phyloP scores from a whole-genome alignment of 2,329 filamentous ascomycete genomes.

The Emergomyces pasteurianus region DNA sequence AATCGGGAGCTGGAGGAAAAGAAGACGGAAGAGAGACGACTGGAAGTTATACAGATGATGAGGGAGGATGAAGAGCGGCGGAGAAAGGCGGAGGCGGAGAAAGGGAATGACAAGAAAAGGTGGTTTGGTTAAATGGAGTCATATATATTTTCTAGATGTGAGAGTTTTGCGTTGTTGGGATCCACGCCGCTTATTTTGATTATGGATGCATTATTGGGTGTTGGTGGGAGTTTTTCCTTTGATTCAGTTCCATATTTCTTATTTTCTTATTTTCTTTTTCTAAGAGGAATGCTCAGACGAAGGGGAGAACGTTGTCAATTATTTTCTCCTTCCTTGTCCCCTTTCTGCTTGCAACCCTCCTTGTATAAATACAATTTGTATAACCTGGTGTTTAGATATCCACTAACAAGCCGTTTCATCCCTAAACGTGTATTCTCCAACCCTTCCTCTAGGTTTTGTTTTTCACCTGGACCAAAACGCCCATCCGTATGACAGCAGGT shows the following conservation, averaged over 20 bases:
- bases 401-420: not conserved
- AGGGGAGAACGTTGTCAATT: not conserved
- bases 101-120: constrained; percentile 12
- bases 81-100: constrained; percentile 2
- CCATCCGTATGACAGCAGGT: not conserved
- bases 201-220: not conserved
- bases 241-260: not conserved
- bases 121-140: constrained; percentile 7
- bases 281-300: not conserved
- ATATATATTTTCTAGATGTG: not conserved
- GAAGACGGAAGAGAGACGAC: constrained; percentile 27
- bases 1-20: constrained; percentile 52
- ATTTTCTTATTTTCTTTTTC: not conserved
- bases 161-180: not conserved
- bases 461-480: not conserved
- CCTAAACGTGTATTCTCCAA: not conserved
- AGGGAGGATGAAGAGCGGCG: constrained; percentile 22
- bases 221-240: constrained; percentile 8
- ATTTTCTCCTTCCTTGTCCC: not conserved
- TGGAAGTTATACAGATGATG: constrained; percentile 32
- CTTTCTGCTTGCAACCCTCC: not conserved
- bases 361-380: constrained; percentile 1
- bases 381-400: constrained; percentile 2
- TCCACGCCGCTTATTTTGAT: not conserved
- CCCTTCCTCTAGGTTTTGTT: not conserved